These are phyloP conservation scores for Coemansia sp. DNA, from an alignment of 192 early-diverging fungal genomes.

Conservation along the genomic window DNA sequence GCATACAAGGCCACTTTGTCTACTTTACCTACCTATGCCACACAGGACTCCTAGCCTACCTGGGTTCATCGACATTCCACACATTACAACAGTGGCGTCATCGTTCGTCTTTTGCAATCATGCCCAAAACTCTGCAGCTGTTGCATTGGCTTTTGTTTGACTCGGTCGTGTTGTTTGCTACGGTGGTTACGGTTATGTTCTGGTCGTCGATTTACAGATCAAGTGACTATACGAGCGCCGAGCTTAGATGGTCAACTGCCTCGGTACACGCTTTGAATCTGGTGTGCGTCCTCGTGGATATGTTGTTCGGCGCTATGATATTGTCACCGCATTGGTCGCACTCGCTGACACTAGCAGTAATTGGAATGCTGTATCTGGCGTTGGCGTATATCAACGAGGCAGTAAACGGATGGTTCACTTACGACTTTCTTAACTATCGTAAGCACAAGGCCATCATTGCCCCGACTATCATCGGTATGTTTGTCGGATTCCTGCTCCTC, in stretches of 20 bases:
- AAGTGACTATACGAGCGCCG: neutral
- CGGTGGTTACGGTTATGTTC: conserved; percentile 35
- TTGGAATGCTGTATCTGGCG: conserved; percentile 33
- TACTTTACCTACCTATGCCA: conserved; percentile 52
- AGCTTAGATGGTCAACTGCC: conserved; percentile 28
- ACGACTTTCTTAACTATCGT: conserved; percentile 46
- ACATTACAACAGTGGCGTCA: conserved; percentile 19
- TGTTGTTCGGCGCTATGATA: conserved; percentile 28
- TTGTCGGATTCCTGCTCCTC: conserved; percentile 21
- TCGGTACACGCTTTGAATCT: conserved; percentile 46
- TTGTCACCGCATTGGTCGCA: conserved; percentile 49
- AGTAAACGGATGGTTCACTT: conserved; percentile 41
- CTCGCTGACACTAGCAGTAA: conserved; percentile 15
- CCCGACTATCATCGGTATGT: conserved; percentile 20
- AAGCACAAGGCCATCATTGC: conserved; percentile 19
- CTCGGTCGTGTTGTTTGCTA: conserved; percentile 36
- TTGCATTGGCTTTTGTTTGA: conserved; percentile 54
- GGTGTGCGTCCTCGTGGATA: conserved; percentile 28
- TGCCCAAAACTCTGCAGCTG: conserved; percentile 38
- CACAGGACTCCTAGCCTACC: conserved; percentile 43
- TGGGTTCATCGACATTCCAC: conserved; percentile 26
- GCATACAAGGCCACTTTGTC: conserved; percentile 32
- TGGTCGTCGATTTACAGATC: conserved; percentile 43
- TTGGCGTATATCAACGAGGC: conserved; percentile 44
- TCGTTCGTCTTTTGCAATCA: conserved; percentile 17